Conservation (phyloP, 768 basidiomycete species). For the Butyriboletus loyo region DNA sequence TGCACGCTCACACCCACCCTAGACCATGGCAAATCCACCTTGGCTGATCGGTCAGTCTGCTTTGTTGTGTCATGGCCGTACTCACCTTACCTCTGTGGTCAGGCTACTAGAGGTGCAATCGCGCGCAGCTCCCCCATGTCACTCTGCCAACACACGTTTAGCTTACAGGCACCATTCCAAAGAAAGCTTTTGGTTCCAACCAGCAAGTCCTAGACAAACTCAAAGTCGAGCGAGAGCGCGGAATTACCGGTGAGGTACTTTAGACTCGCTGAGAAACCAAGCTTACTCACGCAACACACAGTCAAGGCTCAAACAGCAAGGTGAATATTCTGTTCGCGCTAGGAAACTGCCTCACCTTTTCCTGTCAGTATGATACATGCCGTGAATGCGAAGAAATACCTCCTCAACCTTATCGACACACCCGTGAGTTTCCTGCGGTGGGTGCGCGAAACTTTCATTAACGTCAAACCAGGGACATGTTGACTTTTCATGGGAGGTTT, state of each 20-base stretch:
- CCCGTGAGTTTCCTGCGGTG: slow-evolving; percentile 49
- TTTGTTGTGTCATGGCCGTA: background rate
- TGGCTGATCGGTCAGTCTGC: slow-evolving; percentile 72
- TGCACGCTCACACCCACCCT: slow-evolving; percentile 4
- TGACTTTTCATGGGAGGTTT: slow-evolving; percentile 97
- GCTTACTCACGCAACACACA: slow-evolving; percentile 25
- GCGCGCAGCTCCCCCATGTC: background rate
- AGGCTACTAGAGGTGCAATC: slow-evolving; percentile 69
- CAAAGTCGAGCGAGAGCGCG: slow-evolving; percentile 95
- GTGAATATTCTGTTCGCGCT: slow-evolving; percentile 33
- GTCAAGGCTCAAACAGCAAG: slow-evolving; percentile 97
- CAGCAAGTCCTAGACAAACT: slow-evolving; percentile 89
- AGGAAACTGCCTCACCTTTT: slow-evolving; percentile 3
- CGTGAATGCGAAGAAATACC: slow-evolving; percentile 51
- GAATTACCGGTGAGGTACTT: slow-evolving; percentile 72
- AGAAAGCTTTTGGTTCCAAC: slow-evolving; percentile 61
- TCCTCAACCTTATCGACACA: slow-evolving; percentile 95
- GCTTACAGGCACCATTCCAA: slow-evolving; percentile 85
- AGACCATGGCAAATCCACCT: slow-evolving; percentile 96
- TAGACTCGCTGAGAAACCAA: background rate
- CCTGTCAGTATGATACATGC: slow-evolving; percentile 71
- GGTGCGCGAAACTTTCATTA: background rate
- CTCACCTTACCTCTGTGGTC: slow-evolving; percentile 6
- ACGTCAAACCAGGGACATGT: slow-evolving; percentile 75
- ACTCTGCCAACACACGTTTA: slow-evolving; percentile 34